Percentiles rank a stretch among this genome's conserved stretches.
Evolutionary conservation across 306 rosid species (phyloP).

Genomic region (Canavalia ensiformis): DNA sequence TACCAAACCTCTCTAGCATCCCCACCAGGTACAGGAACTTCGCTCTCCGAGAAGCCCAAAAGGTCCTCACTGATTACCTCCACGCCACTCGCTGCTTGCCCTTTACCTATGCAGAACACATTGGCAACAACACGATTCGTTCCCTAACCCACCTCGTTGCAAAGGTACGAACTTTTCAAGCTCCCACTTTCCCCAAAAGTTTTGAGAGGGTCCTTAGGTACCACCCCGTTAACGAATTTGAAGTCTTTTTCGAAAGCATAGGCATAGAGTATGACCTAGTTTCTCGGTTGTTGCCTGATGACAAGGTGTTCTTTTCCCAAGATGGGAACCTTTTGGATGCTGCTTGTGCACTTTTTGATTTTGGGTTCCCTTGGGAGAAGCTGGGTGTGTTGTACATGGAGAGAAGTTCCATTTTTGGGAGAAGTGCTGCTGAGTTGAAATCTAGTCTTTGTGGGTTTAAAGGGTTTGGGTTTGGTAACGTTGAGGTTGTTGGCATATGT

Average conservation of each 20-base stretch:
- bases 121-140: conserved; percentile 57
- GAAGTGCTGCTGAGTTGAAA: conserved; percentile 44
- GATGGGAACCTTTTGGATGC: conserved; percentile 58
- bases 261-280: conserved; percentile 60
- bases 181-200: conserved; percentile 49
- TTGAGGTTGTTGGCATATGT: conserved; percentile 63
- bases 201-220: conserved; percentile 65
- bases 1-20: conserved; percentile 53
- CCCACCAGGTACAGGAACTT: conserved; percentile 55
- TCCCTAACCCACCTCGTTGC: conserved; percentile 57
- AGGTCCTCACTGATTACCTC: conserved; percentile 67
- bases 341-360: conserved; percentile 64
- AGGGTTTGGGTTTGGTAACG: conserved; percentile 56
- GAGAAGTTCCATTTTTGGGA: conserved; percentile 56
- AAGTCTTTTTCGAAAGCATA: conserved; percentile 79
- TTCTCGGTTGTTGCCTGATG: conserved; percentile 54
- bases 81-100: conserved; percentile 66
- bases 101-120: conserved; percentile 67
- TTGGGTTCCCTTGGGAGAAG: conserved; percentile 77
- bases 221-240: conserved; percentile 76
- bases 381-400: conserved; percentile 66
- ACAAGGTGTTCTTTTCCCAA: conserved; percentile 68
- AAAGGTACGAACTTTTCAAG: conserved; percentile 52
- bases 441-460: conserved; percentile 53
- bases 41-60: conserved; percentile 63